Evolutionary conservation across 805 yeast species (phyloP), one percentile per base, ranked within the genome.

Genomic region (Yamadazyma tumulicola): DNA sequence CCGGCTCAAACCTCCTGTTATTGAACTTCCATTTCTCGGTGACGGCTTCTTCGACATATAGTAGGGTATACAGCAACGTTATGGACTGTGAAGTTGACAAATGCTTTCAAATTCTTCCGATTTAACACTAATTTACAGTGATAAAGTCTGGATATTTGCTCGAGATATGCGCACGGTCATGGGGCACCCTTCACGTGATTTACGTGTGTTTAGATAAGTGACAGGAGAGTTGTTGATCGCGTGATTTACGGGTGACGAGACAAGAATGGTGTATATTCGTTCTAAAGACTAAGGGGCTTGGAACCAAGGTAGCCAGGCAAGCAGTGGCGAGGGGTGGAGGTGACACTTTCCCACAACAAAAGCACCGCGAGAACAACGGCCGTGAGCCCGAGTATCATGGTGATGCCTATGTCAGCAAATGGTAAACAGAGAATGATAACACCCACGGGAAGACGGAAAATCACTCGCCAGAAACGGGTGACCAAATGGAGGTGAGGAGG

Each of bases 371-470:
- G 39, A 5, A 74, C 33, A 28, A 59, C 34, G 0, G 69, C 52
- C n/a, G 63, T 59, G 11, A 73, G 38, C 16, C 77, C 77, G 60
- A 70, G 52, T 17, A 73, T 47, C 15, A 54, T 41, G 1, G 69
- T 66, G 1, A 72, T 43, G 22, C 52, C 42, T 40, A 72, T 37
- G 31, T 69, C 60, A 0, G 69, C 67, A 58, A 75, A 72, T n/a
- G 69, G 56, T 14, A 73, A 44, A 23, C 67, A 68, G 19, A 65
- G 41, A 19, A 69, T 67, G 21, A 57, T 44, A 10, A 58, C 42
- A 0, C 65, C 77, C 5, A 61, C 45, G 0, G 73, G 75, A 21
- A 63, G 38, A 37, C 80, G 55, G 22, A 61, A 52, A 2, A 64
- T 38, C 4, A 74, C 51, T 35, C 80, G 49, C 45, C 55, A 59